Evolutionary conservation across 345 rosid genomes (phyloP), one percentile per base, ranked within the genome.

Genomic region (Heritiera fomes): DNA sequence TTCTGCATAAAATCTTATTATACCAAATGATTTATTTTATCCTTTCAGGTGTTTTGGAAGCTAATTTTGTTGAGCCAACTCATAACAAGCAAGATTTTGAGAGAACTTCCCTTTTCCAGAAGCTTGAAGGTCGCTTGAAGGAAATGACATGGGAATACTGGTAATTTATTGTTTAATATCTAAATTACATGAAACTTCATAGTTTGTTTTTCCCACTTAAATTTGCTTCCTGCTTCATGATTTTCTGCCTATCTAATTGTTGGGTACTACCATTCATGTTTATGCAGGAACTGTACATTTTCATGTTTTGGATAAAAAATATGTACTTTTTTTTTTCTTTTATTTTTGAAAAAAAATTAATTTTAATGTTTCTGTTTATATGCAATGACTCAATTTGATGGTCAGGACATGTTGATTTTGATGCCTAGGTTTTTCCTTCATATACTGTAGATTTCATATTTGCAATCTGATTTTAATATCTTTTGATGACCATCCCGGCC

Each of bases 41-140:
- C 76, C 50, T 84, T 82, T 40, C 84, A 94, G 98, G 99, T 85
- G 86, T 89, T 80, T 80, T 96, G 78, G 97, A 96, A 88, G 97
- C 99, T 83, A 90, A 96, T 85, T 91, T 92, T 84, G 76, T 96
- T 59, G 90, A 96, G 89, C 99, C 99, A 61, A 89, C 93, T 80
- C 99, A 96, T 87, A 90, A 89, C 89, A 96, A 96, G 85, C 99
- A 94, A 83, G 99, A 92, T 77, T 92, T 96, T 80, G 99, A 96
- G 87, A 96, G 94, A 83, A 96, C 99, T 80, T 83, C 94, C 77
- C 92, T 96, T 73, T 91, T 96, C 81, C 98, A 96, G 83, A 96
- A 89, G 85, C 97, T 94, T 84, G 99, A 96, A 91, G 65, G 28
- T 81, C 97, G 99, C 53, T 82, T 96, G 83, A 96, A 94, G 85